Evolutionary conservation across 139 green algal species (phyloP).

Genomic region (Chlorella sorokiniana): DNA sequence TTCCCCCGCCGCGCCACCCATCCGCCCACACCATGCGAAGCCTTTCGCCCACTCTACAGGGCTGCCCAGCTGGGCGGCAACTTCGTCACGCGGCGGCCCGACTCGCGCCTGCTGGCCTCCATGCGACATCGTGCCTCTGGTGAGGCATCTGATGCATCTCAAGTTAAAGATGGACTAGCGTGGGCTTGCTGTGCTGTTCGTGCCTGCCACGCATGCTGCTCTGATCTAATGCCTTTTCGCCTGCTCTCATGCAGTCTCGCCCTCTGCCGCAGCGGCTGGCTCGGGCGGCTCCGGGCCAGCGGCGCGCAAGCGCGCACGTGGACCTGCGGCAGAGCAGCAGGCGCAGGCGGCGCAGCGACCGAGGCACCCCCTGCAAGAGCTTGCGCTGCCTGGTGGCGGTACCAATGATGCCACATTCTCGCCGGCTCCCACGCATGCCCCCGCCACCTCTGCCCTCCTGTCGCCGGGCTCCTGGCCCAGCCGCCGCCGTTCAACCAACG

Average conservation of each 20-base stretch:
- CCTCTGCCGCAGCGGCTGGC: not conserved
- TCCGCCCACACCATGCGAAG: too few species aligned
- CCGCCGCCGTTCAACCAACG: too few species aligned
- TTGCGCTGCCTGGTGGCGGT: not conserved
- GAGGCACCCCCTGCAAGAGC: conserved; percentile 18
- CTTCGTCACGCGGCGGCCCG: conserved; percentile 1
- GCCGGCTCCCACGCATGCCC: not conserved
- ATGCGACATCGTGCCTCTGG: conserved; percentile 12
- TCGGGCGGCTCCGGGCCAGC: not conserved
- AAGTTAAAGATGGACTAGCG: too few species aligned
- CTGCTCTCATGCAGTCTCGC: not conserved
- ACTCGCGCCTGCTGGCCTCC: not conserved
- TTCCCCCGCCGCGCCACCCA: too few species aligned
- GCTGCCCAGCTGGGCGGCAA: conserved; percentile 5
- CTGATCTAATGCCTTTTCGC: not conserved
- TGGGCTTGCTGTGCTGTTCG: not conserved
- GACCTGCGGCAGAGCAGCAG: not conserved
- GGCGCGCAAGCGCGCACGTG: conserved; percentile 6
- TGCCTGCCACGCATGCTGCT: not conserved
- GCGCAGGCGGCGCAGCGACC: not conserved
- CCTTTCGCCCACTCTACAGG: too few species aligned
- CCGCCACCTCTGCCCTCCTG: not conserved
- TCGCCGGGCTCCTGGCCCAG: too few species aligned
- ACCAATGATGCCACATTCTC: not conserved
- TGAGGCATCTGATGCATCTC: not conserved